Percentiles rank a stretch among this genome's conserved stretches.
phyloP scores from a whole-genome alignment of 495 filamentous ascomycete genomes.

The Talaromyces proteolyticus region DNA sequence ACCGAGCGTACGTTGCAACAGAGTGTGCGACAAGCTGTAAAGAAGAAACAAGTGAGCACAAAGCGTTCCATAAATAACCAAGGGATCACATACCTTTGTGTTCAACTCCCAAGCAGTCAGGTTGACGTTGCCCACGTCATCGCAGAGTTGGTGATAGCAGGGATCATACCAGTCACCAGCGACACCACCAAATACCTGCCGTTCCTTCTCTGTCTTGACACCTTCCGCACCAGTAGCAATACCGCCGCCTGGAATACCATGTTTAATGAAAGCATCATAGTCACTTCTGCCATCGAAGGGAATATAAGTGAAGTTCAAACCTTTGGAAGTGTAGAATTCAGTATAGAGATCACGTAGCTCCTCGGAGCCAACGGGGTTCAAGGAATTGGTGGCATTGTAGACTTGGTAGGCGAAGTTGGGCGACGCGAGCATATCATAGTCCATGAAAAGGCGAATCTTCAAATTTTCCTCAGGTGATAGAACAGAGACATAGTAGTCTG shows the following conservation, averaged over 20 bases:
- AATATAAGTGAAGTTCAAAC: constrained; percentile 41
- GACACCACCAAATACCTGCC: constrained; percentile 48
- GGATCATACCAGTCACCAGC: constrained; percentile 55
- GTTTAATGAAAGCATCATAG: constrained; percentile 59
- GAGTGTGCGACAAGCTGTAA: not conserved
- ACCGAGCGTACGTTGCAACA: not conserved
- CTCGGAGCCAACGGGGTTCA: constrained; percentile 57
- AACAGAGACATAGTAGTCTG: constrained; percentile 48
- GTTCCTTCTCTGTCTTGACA: constrained; percentile 55
- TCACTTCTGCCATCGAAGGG: constrained; percentile 61
- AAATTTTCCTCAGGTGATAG: constrained; percentile 41
- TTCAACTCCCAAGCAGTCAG: constrained; percentile 40
- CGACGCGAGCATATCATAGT: constrained; percentile 70
- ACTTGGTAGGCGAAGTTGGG: constrained; percentile 62
- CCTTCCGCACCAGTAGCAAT: constrained; percentile 64
- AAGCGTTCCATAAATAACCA: not conserved
- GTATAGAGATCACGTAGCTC: constrained; percentile 57
- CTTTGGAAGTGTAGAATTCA: constrained; percentile 42
- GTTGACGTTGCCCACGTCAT: constrained; percentile 53
- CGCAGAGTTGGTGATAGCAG: constrained; percentile 57
- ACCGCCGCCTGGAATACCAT: constrained; percentile 58
- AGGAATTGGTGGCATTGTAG: constrained; percentile 58
- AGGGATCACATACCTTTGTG: not conserved
- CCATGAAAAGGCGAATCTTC: constrained; percentile 61
- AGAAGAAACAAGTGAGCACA: not conserved